Base-by-base conservation (phyloP, 495 filamentous ascomycete species). In the Ramalina peruviana region DNA sequence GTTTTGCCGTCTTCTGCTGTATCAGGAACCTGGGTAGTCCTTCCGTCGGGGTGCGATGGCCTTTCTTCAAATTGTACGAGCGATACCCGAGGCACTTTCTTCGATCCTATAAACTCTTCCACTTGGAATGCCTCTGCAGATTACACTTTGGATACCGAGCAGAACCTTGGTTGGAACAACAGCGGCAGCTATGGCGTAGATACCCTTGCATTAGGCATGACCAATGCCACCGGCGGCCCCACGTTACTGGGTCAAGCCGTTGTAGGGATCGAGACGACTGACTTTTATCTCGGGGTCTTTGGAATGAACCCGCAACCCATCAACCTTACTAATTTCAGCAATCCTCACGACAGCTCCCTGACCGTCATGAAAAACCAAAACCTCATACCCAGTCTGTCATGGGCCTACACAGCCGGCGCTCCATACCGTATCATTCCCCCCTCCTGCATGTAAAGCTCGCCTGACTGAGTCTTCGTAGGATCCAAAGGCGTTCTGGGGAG, bases 391-490 rank as follows among this genome's bases (percentile, higher is more conserved):
- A 76, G 74, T 50, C 51, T 72, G 26, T 70, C 71, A 16, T 80
- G 67, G 65, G 71, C 69, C 40, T 79, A 78, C 58, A 79, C 76
- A 10, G 76, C 74, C n/a, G 76, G 76, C 30, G 73, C 73, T 11
- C 58, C 60, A 25, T 78, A 79, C 49, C 67, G 69, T 50, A 53
- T 71, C 19, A 1, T 20, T 20, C 19, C 2, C 19, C 19, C 19
- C 19, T 20, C 19, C 19, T 1, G 1, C 19, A 20, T 20, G 19
- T 20, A 20, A 36, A 41, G 27, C 10, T 15, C 9, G 9, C 23
- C n/a, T 10, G n/a, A 16, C 53, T 54, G 6, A 46, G 20, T 1
- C 4, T 53, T 69, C 6, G 67, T 63, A 54, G 52, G 67, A 54
- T 72, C 16, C 66, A 69, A 48, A 17, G 62, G 64, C 25, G 68